Evolutionary conservation across 2,329 filamentous ascomycete species (phyloP).

Genomic region (Colletotrichum tofieldiae): DNA sequence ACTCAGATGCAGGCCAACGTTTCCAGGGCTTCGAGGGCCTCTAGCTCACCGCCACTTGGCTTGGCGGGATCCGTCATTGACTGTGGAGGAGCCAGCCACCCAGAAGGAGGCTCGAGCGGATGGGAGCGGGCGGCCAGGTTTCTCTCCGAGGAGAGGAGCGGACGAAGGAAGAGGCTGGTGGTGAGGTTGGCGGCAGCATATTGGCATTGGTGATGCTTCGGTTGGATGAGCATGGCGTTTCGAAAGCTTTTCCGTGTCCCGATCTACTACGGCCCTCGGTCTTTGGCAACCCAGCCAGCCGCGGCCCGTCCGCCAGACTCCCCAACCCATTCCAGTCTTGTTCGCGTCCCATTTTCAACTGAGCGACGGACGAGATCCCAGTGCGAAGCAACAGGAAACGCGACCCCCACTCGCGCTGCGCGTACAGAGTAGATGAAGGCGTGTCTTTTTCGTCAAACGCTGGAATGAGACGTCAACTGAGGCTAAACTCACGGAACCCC

Average conservation of each 20-base stretch:
- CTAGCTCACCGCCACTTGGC: slow-evolving; percentile 42
- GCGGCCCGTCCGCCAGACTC: not conserved
- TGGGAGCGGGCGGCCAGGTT: not conserved
- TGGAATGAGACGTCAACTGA: slow-evolving; percentile 1
- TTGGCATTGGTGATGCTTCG: slow-evolving; percentile 15
- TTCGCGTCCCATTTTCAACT: not conserved
- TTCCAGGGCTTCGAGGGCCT: slow-evolving; percentile 30
- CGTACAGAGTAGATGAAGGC: not conserved
- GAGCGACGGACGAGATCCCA: not conserved
- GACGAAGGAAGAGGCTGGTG: slow-evolving; percentile 7
- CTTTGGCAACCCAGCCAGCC: not conserved
- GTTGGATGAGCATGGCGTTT: slow-evolving; percentile 9
- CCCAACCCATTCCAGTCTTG: slow-evolving; percentile 11
- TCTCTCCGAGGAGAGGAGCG: not conserved
- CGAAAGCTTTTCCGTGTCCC: slow-evolving; percentile 10
- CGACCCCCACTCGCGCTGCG: not conserved
- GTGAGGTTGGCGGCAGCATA: slow-evolving; percentile 9
- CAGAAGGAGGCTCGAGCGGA: slow-evolving; percentile 15
- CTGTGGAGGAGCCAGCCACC: slow-evolving; percentile 14
- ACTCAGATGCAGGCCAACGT: slow-evolving; percentile 14
- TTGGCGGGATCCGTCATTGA: slow-evolving; percentile 32
- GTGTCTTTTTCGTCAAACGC: not conserved
- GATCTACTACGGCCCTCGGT: not conserved
- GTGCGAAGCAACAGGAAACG: not conserved
- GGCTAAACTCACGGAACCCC: not conserved